These are phyloP conservation scores for Stagonosporopsis vannaccii DNA, from an alignment of 2,329 filamentous ascomycete species.

Conservation along the genomic window DNA sequence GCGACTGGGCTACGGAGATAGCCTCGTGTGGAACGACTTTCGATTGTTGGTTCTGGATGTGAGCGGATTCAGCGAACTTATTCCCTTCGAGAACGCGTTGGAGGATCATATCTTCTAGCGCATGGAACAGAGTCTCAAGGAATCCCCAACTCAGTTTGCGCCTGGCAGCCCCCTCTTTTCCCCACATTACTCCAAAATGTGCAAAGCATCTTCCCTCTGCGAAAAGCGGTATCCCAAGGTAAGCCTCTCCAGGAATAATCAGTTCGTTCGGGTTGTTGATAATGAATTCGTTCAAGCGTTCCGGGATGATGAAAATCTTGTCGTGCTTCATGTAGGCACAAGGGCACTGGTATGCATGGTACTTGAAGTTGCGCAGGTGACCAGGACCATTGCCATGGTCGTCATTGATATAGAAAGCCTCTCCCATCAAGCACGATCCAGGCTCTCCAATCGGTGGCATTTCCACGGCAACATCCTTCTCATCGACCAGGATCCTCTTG, in stretches of 20 bases:
- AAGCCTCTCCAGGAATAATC: conserved; percentile 69
- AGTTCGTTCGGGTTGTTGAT: conserved; percentile 67
- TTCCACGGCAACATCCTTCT: conserved; percentile 65
- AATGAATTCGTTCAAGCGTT: conserved; percentile 65
- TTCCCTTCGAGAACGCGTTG: conserved; percentile 64
- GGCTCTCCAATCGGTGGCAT: conserved; percentile 67
- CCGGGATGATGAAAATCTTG: conserved; percentile 73
- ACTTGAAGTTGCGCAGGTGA: conserved; percentile 67
- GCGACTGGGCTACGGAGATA: conserved; percentile 66
- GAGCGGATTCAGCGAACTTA: conserved; percentile 49
- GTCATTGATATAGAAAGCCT: conserved; percentile 71
- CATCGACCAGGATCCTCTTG: conserved; percentile 67
- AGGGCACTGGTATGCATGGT: conserved; percentile 69
- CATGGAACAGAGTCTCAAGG: conserved; percentile 72
- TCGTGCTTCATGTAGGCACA: conserved; percentile 75
- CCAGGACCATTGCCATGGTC: conserved; percentile 58
- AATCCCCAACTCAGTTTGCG: conserved; percentile 69
- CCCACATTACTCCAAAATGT: conserved; percentile 78
- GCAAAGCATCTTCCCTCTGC: conserved; percentile 71
- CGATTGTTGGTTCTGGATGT: conserved; percentile 36
- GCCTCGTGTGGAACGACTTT: conserved; percentile 63
- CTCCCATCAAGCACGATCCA: conserved; percentile 69
- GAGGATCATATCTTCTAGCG: conserved; percentile 71
- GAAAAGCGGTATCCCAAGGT: conserved; percentile 71
- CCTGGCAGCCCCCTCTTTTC: conserved; percentile 64